Evolutionary conservation across 371 early-diverging fungal genomes (phyloP).

Genomic region (Massospora cicadina): DNA sequence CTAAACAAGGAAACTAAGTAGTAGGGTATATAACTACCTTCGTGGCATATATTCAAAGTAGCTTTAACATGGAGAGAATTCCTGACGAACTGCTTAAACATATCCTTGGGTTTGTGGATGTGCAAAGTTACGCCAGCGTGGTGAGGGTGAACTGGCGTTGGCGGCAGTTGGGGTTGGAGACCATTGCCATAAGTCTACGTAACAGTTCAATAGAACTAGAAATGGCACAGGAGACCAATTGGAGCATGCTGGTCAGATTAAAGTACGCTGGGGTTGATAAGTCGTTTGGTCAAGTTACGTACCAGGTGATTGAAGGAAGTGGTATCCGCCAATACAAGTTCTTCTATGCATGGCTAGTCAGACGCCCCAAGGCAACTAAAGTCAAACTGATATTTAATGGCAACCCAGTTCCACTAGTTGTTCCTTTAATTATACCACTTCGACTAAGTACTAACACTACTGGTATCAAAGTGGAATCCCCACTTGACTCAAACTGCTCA

Average conservation of each 20-base stretch:
- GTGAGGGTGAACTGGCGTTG: not conserved
- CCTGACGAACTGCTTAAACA: not conserved
- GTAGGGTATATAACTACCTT: too few relatives aligned
- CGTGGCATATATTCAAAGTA: too few relatives aligned
- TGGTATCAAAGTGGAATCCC: conserved; percentile 8
- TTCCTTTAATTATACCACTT: not conserved
- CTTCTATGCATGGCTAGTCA: conserved; percentile 7
- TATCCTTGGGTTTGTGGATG: not conserved
- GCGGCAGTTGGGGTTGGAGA: not conserved
- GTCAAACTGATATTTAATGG: not conserved
- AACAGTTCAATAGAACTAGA: not conserved
- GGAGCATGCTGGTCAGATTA: conserved; percentile 1
- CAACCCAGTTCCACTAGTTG: not conserved
- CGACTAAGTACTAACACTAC: not conserved
- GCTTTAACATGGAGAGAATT: not conserved
- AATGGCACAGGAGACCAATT: conserved; percentile 1
- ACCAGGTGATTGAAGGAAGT: not conserved
- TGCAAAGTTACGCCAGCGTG: not conserved
- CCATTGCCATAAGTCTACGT: not conserved
- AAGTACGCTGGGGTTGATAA: conserved; percentile 2
- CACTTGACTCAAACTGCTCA: not conserved
- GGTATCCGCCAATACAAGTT: conserved; percentile 1
- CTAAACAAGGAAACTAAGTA: too few relatives aligned
- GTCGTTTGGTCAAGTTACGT: not conserved
- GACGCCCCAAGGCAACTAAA: not conserved